phyloP scores from a whole-genome alignment of 2,329 filamentous ascomycete genomes.

The Ophiostoma tasmaniense region DNA sequence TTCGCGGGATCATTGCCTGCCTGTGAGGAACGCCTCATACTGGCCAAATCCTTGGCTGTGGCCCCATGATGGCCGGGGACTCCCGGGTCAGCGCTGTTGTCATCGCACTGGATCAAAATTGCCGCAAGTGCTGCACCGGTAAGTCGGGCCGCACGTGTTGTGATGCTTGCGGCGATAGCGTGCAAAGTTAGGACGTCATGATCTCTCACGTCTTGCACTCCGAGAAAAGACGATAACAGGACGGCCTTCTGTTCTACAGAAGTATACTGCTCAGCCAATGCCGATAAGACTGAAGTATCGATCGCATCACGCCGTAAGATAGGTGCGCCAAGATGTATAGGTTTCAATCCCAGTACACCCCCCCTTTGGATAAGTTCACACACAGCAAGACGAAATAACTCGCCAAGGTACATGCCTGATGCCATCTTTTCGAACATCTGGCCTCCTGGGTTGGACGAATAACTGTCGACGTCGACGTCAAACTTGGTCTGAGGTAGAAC shows the following conservation, averaged over 20 bases:
- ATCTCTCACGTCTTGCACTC: background rate
- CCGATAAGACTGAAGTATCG: background rate
- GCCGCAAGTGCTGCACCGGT: constrained; percentile 80
- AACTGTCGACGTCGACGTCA: constrained; percentile 67
- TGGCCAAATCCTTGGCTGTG: background rate
- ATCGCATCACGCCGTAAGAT: background rate
- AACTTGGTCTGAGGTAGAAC: constrained; percentile 78
- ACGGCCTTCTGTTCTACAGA: background rate
- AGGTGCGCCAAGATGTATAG: too few species aligned
- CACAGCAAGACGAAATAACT: constrained; percentile 74
- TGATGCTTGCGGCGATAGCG: constrained; percentile 70
- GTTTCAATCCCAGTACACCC: background rate
- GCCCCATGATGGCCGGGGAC: too few species aligned
- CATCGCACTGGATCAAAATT: constrained; percentile 67
- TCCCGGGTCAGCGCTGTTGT: background rate
- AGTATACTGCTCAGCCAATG: background rate
- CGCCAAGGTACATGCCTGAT: constrained; percentile 96
- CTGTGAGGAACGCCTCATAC: too few species aligned
- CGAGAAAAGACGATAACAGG: background rate
- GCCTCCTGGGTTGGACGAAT: constrained; percentile 79
- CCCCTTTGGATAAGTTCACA: constrained; percentile 39
- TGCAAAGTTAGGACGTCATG: constrained; percentile 75
- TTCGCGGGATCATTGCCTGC: background rate
- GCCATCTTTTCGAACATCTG: constrained; percentile 99
- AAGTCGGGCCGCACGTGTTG: constrained; percentile 79